Evolutionary conservation across 352 stramenopile genomes (phyloP).

Genomic region (Phytophthora pistaciae): DNA sequence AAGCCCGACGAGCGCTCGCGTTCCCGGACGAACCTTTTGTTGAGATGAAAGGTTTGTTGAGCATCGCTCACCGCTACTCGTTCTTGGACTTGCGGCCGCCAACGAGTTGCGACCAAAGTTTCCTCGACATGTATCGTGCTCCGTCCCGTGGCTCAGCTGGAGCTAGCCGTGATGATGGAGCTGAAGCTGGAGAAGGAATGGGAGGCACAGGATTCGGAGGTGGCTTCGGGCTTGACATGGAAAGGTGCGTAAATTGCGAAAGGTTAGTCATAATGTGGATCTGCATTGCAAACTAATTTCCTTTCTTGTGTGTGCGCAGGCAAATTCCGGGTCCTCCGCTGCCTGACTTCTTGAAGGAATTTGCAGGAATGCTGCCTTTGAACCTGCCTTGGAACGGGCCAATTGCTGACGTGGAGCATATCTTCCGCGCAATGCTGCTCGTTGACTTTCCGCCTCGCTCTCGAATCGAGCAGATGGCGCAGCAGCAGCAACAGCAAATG

Average conservation of each 20-base stretch:
- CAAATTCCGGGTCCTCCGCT: conserved; percentile 79
- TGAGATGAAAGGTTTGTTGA: conserved; percentile 84
- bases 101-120: conserved; percentile 70
- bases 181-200: conserved; percentile 36
- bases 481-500: conserved; percentile 75
- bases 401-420: conserved; percentile 88
- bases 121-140: conserved; percentile 83
- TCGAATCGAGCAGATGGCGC: conserved; percentile 75
- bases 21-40: conserved; percentile 83
- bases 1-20: conserved; percentile 78
- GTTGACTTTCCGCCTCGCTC: conserved; percentile 83
- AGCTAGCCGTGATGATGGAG: conserved; percentile 23
- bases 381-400: conserved; percentile 88
- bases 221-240: conserved; percentile 47
- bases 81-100: conserved; percentile 79
- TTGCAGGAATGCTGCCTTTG: conserved; percentile 82
- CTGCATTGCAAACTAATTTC: conserved; percentile 8
- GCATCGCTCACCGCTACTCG: conserved; percentile 83
- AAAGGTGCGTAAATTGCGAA: conserved; percentile 42
- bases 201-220: conserved; percentile 25
- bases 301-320: conserved; percentile 32
- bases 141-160: conserved; percentile 36
- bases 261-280: not conserved
- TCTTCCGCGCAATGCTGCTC: conserved; percentile 85
- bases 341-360: conserved; percentile 89